Base-by-base conservation (phyloP, 2,329 filamentous ascomycete genomes). In the Tolypocladium tropicale region DNA sequence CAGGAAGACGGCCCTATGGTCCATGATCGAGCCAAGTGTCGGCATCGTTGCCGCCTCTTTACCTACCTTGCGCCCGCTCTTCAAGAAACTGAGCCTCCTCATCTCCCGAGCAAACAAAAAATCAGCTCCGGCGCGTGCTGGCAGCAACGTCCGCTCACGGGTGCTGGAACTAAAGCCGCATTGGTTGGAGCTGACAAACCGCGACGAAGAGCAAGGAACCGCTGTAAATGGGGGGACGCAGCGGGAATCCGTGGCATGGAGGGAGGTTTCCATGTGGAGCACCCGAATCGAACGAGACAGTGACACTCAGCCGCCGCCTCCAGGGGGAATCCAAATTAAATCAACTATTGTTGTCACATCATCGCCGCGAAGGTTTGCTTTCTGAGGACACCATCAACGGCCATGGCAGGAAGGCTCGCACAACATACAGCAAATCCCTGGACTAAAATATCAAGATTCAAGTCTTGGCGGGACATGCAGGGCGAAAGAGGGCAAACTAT, bases 61-160 rank as follows among this genome's bases (percentile, higher is more conserved):
- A 34, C 56, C 56, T 18, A 57, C 56, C n/a, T 18, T 57, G n/a
- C 56, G 56, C 12, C 56, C 56, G 6, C 50, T 57, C 4, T 53
- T 57, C 53, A 57, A 28, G 34, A 55, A 53, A 43, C 30, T 41
- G 25, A 21, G 14, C 6, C 28, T 32, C 12, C 34, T 25, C 7
- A 11, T 25, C 30, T 37, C 48, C 37, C 36, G 32, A 14, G 14
- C 53, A 23, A 36, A 33, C 32, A 37, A 36, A 23, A 14, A 23
- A 5, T 21, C 53, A 1, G 21, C 12, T 11, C 30, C 46, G 16
- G 10, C 21, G 23, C 25, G 33, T 10, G 51, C 23, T 10, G 32
- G 28, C 18, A 51, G 12, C 43, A 28, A 34, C 11, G 16, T 16
- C 25, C 36, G 52, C 34, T 48, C 46, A 21, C 55, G 52, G 10